These are phyloP conservation scores for Coemansia sp. DNA, from an alignment of 192 early-diverging fungal species.

Conservation along the genomic window DNA sequence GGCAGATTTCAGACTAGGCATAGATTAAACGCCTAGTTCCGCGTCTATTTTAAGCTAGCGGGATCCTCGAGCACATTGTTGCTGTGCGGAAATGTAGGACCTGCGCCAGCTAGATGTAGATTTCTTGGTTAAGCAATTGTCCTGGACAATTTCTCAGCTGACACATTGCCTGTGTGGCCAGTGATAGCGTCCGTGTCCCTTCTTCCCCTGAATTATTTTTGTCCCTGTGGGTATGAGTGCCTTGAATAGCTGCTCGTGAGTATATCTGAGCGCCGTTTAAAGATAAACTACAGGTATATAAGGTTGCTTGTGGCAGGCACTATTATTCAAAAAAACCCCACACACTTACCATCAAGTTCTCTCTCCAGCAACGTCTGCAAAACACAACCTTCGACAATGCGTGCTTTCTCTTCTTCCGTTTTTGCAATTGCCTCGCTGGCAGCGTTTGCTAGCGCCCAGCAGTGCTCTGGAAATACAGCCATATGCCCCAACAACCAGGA, in stretches of 20 bases:
- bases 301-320: not conserved
- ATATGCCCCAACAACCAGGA: constrained; percentile 43
- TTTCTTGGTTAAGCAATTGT: not conserved
- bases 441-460: constrained; percentile 13
- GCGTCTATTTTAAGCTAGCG: constrained; percentile 8
- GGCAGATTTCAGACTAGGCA: not conserved
- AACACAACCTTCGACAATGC: not conserved
- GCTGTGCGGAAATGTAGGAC: constrained; percentile 2
- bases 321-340: not conserved
- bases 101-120: constrained; percentile 1
- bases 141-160: not conserved
- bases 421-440: constrained; percentile 16
- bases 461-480: constrained; percentile 40
- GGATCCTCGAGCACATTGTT: not conserved
- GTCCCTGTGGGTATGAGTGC: not conserved
- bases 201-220: constrained; percentile 1
- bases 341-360: not conserved
- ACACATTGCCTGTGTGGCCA: constrained; percentile 1
- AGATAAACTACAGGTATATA: not conserved
- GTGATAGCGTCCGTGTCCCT: not conserved
- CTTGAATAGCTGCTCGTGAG: not conserved
- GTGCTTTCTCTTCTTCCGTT: constrained; percentile 9
- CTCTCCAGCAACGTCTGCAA: not conserved
- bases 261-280: not conserved
- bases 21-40: not conserved